Conservation (phyloP, 768 basidiomycete genomes). For the Postia placenta region DNA sequence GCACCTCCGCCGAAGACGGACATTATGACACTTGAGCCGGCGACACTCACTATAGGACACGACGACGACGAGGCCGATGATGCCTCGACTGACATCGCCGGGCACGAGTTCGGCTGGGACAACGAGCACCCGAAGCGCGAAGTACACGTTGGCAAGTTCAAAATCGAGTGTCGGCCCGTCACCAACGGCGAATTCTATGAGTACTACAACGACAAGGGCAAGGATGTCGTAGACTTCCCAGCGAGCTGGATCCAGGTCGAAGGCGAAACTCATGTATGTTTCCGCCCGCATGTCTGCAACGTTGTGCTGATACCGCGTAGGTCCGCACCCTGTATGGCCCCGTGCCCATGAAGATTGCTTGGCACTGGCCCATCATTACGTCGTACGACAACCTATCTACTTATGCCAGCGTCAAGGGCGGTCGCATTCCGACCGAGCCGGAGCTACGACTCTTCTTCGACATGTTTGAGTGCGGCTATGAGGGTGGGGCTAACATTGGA, state of each 20-base stretch:
- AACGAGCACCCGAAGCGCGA: conserved; percentile 73
- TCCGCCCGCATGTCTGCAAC: not conserved
- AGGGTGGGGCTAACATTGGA: conserved; percentile 76
- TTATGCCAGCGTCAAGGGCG: conserved; percentile 85
- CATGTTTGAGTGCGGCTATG: conserved; percentile 66
- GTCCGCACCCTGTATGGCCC: conserved; percentile 89
- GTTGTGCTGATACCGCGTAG: conserved; percentile 20
- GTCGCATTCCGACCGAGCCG: conserved; percentile 85
- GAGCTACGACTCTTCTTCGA: conserved; percentile 80
- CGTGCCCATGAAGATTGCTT: conserved; percentile 67
- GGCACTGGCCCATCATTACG: conserved; percentile 82
- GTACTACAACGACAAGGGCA: conserved; percentile 46
- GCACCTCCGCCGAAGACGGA: conserved; percentile 35
- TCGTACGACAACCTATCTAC: conserved; percentile 72
- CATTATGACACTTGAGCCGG: conserved; percentile 54
- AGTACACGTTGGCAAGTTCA: conserved; percentile 62
- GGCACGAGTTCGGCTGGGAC: conserved; percentile 90
- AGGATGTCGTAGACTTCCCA: conserved; percentile 47
- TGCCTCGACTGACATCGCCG: conserved; percentile 31
- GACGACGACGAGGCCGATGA: conserved; percentile 79
- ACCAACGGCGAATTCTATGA: conserved; percentile 83
- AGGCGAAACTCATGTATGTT: conserved; percentile 43
- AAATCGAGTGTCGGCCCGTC: conserved; percentile 79
- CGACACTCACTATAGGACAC: conserved; percentile 65
- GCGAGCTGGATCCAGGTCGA: conserved; percentile 66